phyloP scores from a whole-genome alignment of 2,329 filamentous ascomycete genomes.

The Colletotrichum ledebouriae region DNA sequence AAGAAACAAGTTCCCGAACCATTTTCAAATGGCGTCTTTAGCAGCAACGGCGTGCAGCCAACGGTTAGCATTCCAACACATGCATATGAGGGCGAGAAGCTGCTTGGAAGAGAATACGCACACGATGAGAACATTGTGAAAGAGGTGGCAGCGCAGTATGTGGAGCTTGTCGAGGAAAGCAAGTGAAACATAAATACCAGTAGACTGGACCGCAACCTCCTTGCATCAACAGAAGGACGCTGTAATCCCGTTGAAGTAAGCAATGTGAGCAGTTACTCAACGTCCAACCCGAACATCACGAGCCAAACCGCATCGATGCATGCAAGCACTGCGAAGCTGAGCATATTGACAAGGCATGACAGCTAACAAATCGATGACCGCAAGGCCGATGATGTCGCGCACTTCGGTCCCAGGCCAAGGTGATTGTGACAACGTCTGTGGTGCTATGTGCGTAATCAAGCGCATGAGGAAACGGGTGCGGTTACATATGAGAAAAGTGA shows the following conservation, averaged over 20 bases:
- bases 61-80: conserved; percentile 41
- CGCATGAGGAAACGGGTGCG: conserved; percentile 23
- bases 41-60: conserved; percentile 8
- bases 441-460: conserved; percentile 10
- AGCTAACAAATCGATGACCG: not conserved
- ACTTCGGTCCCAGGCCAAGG: not conserved
- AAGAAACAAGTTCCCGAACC: conserved; percentile 18
- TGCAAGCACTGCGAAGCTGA: conserved; percentile 3
- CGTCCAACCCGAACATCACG: not conserved
- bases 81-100: conserved; percentile 48
- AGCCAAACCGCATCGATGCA: not conserved
- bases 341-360: not conserved
- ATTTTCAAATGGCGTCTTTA: conserved; percentile 15
- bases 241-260: not conserved
- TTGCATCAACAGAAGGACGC: conserved; percentile 9
- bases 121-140: conserved; percentile 52
- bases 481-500: conserved; percentile 36
- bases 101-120: conserved; percentile 50
- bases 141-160: conserved; percentile 51
- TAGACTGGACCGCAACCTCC: not conserved
- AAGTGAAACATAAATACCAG: not conserved
- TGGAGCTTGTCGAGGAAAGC: conserved; percentile 45
- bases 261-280: not conserved
- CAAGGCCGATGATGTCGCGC: not conserved
- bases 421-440: conserved; percentile 23